These are phyloP conservation scores for Hura crepitans DNA, from an alignment of 441 rosid species.

Conservation along the genomic window DNA sequence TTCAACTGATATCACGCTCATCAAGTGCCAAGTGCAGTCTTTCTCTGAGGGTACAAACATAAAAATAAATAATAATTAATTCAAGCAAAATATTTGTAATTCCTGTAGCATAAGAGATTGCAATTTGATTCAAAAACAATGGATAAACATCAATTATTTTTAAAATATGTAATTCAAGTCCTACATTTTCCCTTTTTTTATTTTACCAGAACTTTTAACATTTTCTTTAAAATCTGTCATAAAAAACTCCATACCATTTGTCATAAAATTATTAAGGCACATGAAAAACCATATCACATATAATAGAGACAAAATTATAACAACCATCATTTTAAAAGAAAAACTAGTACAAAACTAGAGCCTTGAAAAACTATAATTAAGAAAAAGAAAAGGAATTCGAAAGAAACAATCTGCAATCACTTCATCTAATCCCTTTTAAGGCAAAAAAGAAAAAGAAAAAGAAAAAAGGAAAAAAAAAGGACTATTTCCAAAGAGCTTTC, in stretches of 20 bases:
- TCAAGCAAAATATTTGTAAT: neutral
- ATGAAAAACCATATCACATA: too few relatives aligned
- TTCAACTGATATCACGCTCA: constrained; percentile 26
- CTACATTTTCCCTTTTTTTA: neutral
- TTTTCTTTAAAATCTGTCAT: neutral
- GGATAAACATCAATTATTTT: neutral
- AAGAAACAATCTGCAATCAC: too few relatives aligned
- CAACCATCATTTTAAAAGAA: too few relatives aligned
- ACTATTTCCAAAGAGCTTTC: too few relatives aligned
- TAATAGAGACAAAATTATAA: too few relatives aligned
- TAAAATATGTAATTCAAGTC: neutral
- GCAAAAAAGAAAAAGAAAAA: too few relatives aligned
- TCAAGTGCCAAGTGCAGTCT: constrained; percentile 28
- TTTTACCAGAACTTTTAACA: neutral
- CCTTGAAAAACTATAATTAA: too few relatives aligned
- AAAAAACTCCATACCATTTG: neutral
- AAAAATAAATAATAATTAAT: constrained; percentile 18
- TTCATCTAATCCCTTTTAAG: too few relatives aligned
- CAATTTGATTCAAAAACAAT: neutral
- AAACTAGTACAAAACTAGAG: too few relatives aligned
- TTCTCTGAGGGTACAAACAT: constrained; percentile 30
- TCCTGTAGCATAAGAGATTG: neutral
- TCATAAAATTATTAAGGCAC: too few relatives aligned
- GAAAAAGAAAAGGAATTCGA: too few relatives aligned
- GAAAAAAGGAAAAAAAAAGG: too few relatives aligned